phyloP scores from a whole-genome alignment of 345 rosid species.

The Hirschfeldia incana region DNA sequence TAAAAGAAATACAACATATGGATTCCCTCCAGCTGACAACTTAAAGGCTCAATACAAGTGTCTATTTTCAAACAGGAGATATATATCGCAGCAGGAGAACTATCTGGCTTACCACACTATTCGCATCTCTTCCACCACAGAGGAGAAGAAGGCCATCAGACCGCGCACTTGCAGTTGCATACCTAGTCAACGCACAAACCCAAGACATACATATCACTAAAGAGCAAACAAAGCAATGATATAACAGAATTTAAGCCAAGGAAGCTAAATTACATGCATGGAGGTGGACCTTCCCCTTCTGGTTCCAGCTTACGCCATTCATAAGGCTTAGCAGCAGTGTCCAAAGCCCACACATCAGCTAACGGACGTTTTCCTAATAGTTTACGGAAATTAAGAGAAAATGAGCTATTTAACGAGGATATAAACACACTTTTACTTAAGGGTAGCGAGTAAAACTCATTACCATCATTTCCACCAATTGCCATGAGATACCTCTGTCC shows the following conservation, averaged over 20 bases:
- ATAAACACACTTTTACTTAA: constrained; percentile 20
- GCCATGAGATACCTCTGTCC: constrained; percentile 99
- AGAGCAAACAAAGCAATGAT: not conserved
- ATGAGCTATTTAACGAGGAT: constrained; percentile 12
- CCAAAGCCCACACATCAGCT: constrained; percentile 99
- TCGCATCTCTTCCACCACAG: constrained; percentile 98
- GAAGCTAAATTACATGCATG: constrained; percentile 80
- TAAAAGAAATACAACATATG: not conserved
- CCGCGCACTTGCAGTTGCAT: constrained; percentile 99
- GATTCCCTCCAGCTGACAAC: constrained; percentile 2
- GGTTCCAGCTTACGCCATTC: constrained; percentile 99
- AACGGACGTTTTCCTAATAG: constrained; percentile 87
- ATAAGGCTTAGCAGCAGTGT: constrained; percentile 99
- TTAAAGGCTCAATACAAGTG: not conserved
- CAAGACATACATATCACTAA: constrained; percentile 4
- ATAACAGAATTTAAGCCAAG: constrained; percentile 3
- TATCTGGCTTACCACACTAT: constrained; percentile 77
- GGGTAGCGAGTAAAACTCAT: constrained; percentile 16
- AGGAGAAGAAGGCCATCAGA: constrained; percentile 99
- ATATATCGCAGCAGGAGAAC: not conserved
- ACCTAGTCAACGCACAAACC: constrained; percentile 54
- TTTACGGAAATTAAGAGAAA: not conserved
- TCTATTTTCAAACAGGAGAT: constrained; percentile 2
- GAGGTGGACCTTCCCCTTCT: constrained; percentile 99
- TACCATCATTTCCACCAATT: constrained; percentile 99